Evolutionary conservation across 345 rosid species (phyloP).

Genomic region (Xanthoceras sorbifolium): DNA sequence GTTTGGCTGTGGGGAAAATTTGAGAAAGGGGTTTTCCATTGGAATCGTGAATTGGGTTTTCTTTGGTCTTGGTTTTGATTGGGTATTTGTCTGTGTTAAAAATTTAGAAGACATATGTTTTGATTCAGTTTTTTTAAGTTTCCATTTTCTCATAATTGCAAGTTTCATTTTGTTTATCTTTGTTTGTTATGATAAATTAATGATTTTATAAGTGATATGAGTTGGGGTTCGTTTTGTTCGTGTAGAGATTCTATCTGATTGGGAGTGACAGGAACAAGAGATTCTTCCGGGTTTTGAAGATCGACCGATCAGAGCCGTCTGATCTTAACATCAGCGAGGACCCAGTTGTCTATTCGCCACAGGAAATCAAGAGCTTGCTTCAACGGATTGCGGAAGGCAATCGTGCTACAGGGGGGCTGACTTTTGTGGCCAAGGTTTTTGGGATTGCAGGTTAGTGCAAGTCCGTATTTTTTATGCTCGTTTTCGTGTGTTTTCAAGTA

Average conservation of each 20-base stretch:
- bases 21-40: background rate
- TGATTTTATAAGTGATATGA: conserved; percentile 10
- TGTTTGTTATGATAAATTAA: conserved; percentile 8
- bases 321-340: conserved; percentile 95
- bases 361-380: conserved; percentile 84
- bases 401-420: conserved; percentile 87
- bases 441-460: conserved; percentile 83
- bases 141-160: background rate
- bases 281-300: conserved; percentile 81
- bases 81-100: background rate
- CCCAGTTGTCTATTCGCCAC: conserved; percentile 85
- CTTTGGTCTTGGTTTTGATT: background rate
- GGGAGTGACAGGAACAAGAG: conserved; percentile 95
- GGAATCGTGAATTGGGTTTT: background rate
- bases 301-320: conserved; percentile 93
- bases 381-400: conserved; percentile 94
- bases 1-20: background rate
- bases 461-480: background rate
- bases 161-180: conserved; percentile 7
- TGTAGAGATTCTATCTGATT: conserved; percentile 84
- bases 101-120: background rate
- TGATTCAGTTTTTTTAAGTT: background rate
- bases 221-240: conserved; percentile 20
- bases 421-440: conserved; percentile 75
- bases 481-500: background rate